These are phyloP conservation scores for Penicillium longicatenatum DNA, from an alignment of 495 filamentous ascomycete genomes.

Conservation along the genomic window DNA sequence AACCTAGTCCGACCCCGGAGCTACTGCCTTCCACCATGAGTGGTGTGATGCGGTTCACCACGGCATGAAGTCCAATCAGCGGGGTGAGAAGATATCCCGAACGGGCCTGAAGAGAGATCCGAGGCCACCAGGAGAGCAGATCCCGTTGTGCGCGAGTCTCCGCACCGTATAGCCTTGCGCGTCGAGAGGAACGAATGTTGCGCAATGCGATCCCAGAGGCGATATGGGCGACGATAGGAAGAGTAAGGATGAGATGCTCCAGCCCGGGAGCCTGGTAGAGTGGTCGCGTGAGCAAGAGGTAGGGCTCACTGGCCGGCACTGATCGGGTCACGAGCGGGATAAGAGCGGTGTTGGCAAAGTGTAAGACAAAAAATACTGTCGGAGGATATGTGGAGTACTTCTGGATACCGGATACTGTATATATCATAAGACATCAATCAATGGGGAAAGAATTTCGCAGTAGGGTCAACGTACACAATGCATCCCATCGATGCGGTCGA, in stretches of 20 bases:
- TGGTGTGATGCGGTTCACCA: constrained; percentile 72
- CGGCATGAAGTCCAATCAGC: constrained; percentile 66
- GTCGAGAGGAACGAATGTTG: constrained; percentile 66
- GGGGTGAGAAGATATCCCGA: constrained; percentile 68
- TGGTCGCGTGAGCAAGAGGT: constrained; percentile 63
- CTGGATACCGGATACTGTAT: constrained; percentile 74
- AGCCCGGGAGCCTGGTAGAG: constrained; percentile 75
- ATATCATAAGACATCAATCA: constrained; percentile 6
- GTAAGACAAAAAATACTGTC: constrained; percentile 72
- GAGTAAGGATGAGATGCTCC: constrained; percentile 48
- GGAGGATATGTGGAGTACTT: constrained; percentile 88
- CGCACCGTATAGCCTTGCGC: constrained; percentile 69
- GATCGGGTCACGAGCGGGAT: constrained; percentile 65
- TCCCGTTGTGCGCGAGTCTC: constrained; percentile 44
- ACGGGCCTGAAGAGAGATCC: constrained; percentile 61
- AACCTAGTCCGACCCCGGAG: constrained; percentile 76
- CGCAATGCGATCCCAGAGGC: constrained; percentile 74
- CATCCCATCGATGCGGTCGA: constrained; percentile 60
- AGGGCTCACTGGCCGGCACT: constrained; percentile 53
- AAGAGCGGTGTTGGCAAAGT: constrained; percentile 78
- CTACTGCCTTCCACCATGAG: constrained; percentile 77
- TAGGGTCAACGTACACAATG: constrained; percentile 53
- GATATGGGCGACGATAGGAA: constrained; percentile 52
- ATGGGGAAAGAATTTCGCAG: constrained; percentile 5
- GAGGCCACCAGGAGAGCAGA: constrained; percentile 61